Conservation (phyloP, 108 stramenopile species). For the Skeletonema marinoi region DNA sequence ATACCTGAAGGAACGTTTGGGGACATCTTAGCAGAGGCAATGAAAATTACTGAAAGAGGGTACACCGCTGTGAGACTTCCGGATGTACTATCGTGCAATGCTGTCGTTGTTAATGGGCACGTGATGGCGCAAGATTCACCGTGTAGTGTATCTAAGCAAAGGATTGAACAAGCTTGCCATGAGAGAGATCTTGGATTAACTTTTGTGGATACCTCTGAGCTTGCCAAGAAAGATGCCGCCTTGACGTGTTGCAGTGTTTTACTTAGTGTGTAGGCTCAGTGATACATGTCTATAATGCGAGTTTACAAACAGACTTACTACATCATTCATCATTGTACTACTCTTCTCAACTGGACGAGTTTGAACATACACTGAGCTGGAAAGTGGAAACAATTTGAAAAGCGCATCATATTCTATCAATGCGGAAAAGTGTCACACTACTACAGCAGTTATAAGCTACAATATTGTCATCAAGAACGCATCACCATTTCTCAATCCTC, state of each 20-base stretch:
- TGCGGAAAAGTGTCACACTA: too few species aligned
- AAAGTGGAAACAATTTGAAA: too few species aligned
- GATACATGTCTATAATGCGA: too few species aligned
- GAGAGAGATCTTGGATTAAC: slow-evolving; percentile 45
- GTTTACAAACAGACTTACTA: too few species aligned
- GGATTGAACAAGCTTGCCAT: slow-evolving; percentile 44
- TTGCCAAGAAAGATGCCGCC: slow-evolving; percentile 76
- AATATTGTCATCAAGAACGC: too few species aligned
- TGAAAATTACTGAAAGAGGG: slow-evolving; percentile 45
- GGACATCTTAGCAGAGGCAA: slow-evolving; percentile 33
- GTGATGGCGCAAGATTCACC: slow-evolving; percentile 54
- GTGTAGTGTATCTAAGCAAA: slow-evolving; percentile 45
- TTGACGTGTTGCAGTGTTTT: slow-evolving; percentile 62
- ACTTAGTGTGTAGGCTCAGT: slow-evolving; percentile 1
- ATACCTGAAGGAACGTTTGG: slow-evolving; percentile 47
- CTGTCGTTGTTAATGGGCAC: slow-evolving; percentile 58
- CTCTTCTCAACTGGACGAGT: too few species aligned
- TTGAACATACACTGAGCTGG: too few species aligned
- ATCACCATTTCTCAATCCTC: too few species aligned
- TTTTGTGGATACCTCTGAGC: slow-evolving; percentile 60
- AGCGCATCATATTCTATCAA: too few species aligned
- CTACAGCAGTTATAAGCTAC: too few species aligned
- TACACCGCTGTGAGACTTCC: slow-evolving; percentile 56
- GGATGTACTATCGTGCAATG: slow-evolving; percentile 65
- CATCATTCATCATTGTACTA: too few species aligned